Conservation (phyloP, 345 rosid genomes). For the Gossypium rotundifolium region DNA sequence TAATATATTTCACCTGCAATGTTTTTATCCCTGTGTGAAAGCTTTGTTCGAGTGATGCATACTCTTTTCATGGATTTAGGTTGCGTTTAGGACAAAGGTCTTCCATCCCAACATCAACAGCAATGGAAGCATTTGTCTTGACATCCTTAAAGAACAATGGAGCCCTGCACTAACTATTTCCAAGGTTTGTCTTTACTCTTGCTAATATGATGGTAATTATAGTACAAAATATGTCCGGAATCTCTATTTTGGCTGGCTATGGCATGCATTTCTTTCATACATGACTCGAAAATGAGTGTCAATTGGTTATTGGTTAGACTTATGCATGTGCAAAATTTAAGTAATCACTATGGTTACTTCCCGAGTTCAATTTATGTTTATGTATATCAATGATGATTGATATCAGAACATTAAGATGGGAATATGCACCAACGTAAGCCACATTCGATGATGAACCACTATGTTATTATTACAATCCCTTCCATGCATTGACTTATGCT, state of each 20-base stretch:
- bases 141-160: constrained; percentile 17
- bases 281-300: not conserved
- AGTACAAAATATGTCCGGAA: not conserved
- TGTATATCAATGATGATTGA: not conserved
- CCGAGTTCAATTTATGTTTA: no score
- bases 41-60: not conserved
- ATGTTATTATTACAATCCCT: no score
- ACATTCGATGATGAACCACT: no score
- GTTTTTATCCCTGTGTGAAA: not conserved
- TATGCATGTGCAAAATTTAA: no score
- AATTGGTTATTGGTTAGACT: not conserved
- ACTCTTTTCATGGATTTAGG: not conserved
- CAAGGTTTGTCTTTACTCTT: constrained; percentile 1
- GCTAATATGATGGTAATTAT: not conserved
- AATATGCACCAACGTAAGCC: not conserved
- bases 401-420: not conserved
- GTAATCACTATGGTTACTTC: no score
- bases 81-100: constrained; percentile 17
- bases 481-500: not conserved
- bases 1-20: not conserved
- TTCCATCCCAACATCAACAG: constrained; percentile 18
- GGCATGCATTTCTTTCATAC: not conserved
- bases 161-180: constrained; percentile 19
- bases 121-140: constrained; percentile 19
- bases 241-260: not conserved